phyloP scores from a whole-genome alignment of 2,329 filamentous ascomycete species.

The Dothiorella sarmentorum region DNA sequence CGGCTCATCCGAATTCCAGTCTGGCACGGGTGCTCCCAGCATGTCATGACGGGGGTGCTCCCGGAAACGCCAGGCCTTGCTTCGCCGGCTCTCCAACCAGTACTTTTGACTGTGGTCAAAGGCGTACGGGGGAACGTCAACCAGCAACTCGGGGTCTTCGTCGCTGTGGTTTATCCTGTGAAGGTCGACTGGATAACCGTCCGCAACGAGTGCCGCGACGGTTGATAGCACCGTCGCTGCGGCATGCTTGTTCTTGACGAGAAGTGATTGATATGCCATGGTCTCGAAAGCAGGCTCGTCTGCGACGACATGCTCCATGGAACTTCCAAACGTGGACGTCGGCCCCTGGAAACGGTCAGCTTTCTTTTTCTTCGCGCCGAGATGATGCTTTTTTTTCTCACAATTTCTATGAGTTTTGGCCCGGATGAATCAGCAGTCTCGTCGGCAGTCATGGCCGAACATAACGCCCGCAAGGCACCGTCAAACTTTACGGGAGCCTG shows the following conservation, averaged over 20 bases:
- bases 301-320: neutral
- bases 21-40: constrained; percentile 26
- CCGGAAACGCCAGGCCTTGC: constrained; percentile 23
- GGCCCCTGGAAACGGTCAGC: constrained; percentile 21
- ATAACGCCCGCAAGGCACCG: constrained; percentile 19
- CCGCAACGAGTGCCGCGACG: neutral
- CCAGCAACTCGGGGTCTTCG: constrained; percentile 1
- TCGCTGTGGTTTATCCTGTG: constrained; percentile 11
- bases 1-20: constrained; percentile 33
- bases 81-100: constrained; percentile 27
- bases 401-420: constrained; percentile 24
- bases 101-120: constrained; percentile 12
- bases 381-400: neutral
- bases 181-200: neutral
- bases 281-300: constrained; percentile 11
- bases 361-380: neutral
- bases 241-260: neutral
- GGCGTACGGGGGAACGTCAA: neutral
- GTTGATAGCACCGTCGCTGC: neutral
- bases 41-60: constrained; percentile 25
- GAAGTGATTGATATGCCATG: neutral
- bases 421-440: constrained; percentile 39
- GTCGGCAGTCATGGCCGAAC: constrained; percentile 13
- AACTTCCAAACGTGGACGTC: constrained; percentile 25
- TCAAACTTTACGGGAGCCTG: constrained; percentile 35